A percentile compares a stretch with the other conserved stretches of the same genome.
Evolutionary conservation across 768 basidiomycete species (phyloP).

Genomic region (Ephemerocybe angulata): DNA sequence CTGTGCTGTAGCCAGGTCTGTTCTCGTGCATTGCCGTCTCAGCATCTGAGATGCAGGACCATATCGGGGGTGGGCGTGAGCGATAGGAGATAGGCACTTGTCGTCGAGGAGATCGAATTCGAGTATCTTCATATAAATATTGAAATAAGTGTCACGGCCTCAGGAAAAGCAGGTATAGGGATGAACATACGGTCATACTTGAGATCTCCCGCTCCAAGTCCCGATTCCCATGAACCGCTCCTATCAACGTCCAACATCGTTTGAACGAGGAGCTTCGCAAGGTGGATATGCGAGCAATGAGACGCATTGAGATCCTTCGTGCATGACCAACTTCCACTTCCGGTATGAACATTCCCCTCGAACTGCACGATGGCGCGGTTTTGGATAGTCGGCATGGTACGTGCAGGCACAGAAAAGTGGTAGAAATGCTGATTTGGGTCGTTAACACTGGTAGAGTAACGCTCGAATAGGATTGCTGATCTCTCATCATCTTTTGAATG

Average conservation of each 20-base stretch:
- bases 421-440: not conserved
- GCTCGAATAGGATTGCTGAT: not conserved
- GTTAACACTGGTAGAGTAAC: not conserved
- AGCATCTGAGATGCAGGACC: not conserved
- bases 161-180: too few relatives aligned
- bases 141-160: too few relatives aligned
- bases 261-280: not conserved
- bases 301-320: not conserved
- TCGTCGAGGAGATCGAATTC: not conserved
- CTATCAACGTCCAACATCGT: not conserved
- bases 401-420: not conserved
- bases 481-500: not conserved
- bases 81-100: not conserved
- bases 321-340: not conserved
- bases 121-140: too few relatives aligned
- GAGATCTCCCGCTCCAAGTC: too few relatives aligned
- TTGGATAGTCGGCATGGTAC: not conserved
- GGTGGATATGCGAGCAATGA: not conserved
- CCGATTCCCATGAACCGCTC: not conserved
- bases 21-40: too few relatives aligned
- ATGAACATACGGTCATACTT: too few relatives aligned
- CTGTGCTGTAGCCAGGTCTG: too few relatives aligned
- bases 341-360: not conserved
- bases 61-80: not conserved
- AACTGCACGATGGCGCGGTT: not conserved